Evolutionary conservation across 2,329 filamentous ascomycete species (phyloP).

Genomic region (Fusarium globosum): DNA sequence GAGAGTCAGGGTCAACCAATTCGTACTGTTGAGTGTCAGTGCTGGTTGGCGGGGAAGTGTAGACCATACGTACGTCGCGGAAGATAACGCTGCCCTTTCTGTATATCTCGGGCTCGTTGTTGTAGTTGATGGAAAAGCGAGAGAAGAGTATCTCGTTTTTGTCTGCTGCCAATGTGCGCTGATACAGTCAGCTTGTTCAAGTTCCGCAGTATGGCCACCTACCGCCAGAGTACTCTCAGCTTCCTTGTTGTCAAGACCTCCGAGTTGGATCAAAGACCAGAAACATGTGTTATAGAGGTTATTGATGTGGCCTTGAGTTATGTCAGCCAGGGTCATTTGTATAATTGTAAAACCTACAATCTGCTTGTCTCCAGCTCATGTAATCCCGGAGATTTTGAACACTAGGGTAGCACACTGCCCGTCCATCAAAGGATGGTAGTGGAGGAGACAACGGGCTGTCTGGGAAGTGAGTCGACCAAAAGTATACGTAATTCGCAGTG

Average conservation of each 20-base stretch:
- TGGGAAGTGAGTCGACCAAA: constrained; percentile 82
- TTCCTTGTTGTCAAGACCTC: constrained; percentile 78
- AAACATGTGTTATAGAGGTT: constrained; percentile 99
- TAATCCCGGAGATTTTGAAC: constrained; percentile 89
- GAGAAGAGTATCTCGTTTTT: constrained; percentile 98
- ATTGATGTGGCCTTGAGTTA: constrained; percentile 84
- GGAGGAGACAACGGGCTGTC: constrained; percentile 76
- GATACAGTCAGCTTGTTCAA: constrained; percentile 31
- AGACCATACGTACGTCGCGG: constrained; percentile 70
- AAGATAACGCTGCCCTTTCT: constrained; percentile 94
- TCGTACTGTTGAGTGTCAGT: constrained; percentile 68
- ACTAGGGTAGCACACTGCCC: constrained; percentile 90
- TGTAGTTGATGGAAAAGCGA: constrained; percentile 93
- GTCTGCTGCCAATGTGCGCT: constrained; percentile 86
- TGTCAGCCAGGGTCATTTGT: constrained; percentile 18
- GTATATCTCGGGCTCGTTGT: constrained; percentile 92
- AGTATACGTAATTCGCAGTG: constrained; percentile 87
- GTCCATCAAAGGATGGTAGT: constrained; percentile 90
- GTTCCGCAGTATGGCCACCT: constrained; percentile 36
- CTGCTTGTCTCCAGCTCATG: constrained; percentile 95
- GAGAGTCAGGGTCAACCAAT: constrained; percentile 68
- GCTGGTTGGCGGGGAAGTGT: not conserved
- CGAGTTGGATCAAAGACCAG: constrained; percentile 86
- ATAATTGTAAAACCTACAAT: constrained; percentile 72
- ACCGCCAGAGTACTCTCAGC: constrained; percentile 85